A percentile compares a stretch with the other conserved stretches of the same genome.
These are phyloP conservation scores for Pontederia crassipes DNA, from an alignment of 176 grass and related monocot species.

Conservation along the genomic window DNA sequence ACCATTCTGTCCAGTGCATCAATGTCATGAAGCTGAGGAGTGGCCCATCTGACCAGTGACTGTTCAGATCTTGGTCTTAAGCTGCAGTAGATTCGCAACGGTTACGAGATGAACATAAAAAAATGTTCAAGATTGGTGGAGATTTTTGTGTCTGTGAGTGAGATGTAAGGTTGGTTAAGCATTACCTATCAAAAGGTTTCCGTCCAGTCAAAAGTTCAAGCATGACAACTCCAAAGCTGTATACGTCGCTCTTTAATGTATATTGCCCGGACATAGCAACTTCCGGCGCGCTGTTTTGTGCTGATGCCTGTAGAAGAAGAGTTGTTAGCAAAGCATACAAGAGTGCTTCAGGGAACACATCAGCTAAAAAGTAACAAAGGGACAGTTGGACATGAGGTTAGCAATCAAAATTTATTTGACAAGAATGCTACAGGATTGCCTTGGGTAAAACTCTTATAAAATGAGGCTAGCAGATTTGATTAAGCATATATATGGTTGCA, in stretches of 20 bases:
- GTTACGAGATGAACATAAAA: background rate
- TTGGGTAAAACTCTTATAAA: too few relatives aligned
- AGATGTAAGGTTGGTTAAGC: background rate
- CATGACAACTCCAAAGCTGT: slow-evolving; percentile 94
- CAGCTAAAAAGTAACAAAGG: background rate
- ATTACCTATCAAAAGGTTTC: slow-evolving; percentile 71
- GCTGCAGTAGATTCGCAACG: slow-evolving; percentile 22
- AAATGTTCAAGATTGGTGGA: background rate
- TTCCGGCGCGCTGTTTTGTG: slow-evolving; percentile 68
- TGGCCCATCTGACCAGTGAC: slow-evolving; percentile 51
- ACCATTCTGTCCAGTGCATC: slow-evolving; percentile 75
- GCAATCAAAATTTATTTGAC: too few relatives aligned
- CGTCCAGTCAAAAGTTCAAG: slow-evolving; percentile 88
- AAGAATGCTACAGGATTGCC: too few relatives aligned
- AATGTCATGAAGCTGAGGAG: slow-evolving; percentile 70
- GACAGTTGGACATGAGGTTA: too few relatives aligned
- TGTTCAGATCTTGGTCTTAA: slow-evolving; percentile 47
- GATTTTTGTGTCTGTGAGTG: background rate
- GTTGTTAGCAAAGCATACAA: slow-evolving; percentile 6
- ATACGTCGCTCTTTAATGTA: slow-evolving; percentile 90
- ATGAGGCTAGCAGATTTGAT: too few relatives aligned
- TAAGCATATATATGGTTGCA: too few relatives aligned
- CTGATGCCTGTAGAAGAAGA: slow-evolving; percentile 33
- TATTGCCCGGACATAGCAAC: slow-evolving; percentile 77
- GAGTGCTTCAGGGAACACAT: background rate